phyloP scores from a whole-genome alignment of 805 yeast genomes.

The Yarrowia sp. region DNA sequence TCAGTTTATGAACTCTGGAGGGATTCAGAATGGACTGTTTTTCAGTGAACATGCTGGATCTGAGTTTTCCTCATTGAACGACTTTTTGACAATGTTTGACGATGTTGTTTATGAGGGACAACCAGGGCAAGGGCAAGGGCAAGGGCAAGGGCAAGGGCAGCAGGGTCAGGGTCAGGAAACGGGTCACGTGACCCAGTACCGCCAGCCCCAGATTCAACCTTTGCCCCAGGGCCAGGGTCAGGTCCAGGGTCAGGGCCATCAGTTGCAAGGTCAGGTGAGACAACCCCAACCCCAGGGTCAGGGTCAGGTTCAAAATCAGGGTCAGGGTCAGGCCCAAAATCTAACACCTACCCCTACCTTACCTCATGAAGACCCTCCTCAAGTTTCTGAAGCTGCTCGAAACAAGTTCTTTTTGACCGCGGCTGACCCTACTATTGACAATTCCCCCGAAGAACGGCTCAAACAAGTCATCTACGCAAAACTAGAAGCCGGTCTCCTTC shows the following conservation, averaged over 20 bases:
- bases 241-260: background rate
- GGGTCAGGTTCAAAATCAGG: background rate
- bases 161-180: background rate
- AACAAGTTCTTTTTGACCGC: constrained; percentile 94
- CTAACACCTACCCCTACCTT: background rate
- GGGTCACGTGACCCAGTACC: background rate
- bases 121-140: background rate
- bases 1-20: background rate
- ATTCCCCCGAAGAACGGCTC: constrained; percentile 88
- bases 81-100: constrained; percentile 84
- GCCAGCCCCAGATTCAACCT: background rate
- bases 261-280: background rate
- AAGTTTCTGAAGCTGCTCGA: constrained; percentile 52
- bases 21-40: constrained; percentile 57
- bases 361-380: constrained; percentile 15
- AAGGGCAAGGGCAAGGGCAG: background rate
- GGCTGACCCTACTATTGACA: constrained; percentile 93
- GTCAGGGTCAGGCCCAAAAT: background rate
- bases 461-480: constrained; percentile 94
- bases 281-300: background rate
- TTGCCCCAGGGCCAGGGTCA: background rate
- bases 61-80: constrained; percentile 85
- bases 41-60: constrained; percentile 90
- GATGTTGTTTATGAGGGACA: constrained; percentile 43
- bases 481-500: constrained; percentile 85